Conservation (phyloP, 129 eudicot genomes). For the Flaveria brownii region DNA sequence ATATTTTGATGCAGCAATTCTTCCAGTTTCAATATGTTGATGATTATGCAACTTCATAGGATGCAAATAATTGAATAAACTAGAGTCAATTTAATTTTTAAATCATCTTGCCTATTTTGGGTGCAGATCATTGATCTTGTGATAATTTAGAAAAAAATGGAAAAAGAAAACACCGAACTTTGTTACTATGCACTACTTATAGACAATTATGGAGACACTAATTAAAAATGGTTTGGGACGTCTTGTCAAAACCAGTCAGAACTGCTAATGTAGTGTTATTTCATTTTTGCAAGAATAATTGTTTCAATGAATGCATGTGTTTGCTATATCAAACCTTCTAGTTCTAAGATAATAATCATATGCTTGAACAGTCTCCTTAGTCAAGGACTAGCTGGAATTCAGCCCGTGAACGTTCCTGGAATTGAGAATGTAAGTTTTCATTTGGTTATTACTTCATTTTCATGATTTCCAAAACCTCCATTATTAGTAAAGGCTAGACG, state of each 20-base stretch:
- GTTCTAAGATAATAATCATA: conserved; percentile 13
- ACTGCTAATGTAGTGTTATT: not conserved
- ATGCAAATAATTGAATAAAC: not conserved
- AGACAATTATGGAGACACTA: not conserved
- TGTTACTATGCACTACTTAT: not conserved
- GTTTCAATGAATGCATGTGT: not conserved
- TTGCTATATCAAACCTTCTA: not conserved
- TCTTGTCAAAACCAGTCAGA: not conserved
- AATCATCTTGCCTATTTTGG: not conserved
- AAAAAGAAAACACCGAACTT: not conserved
- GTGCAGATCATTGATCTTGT: not conserved
- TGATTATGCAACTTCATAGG: conserved; percentile 20
- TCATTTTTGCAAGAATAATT: not conserved
- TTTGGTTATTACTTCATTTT: not conserved
- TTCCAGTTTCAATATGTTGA: conserved; percentile 4
- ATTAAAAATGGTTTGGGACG: not conserved
- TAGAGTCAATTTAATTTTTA: not conserved
- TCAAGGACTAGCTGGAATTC: conserved; percentile 94
- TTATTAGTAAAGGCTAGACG: not conserved
- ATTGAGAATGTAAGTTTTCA: conserved; percentile 79
- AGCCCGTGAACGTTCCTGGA: conserved; percentile 81
- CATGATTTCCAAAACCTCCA: not conserved
- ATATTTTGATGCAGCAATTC: conserved; percentile 7
- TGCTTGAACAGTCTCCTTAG: conserved; percentile 72
- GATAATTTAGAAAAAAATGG: not conserved